Percentiles rank a stretch among this genome's conserved stretches.
These are phyloP conservation scores for Penicillium ochrochloron DNA, from an alignment of 495 filamentous ascomycete species.

Conservation along the genomic window DNA sequence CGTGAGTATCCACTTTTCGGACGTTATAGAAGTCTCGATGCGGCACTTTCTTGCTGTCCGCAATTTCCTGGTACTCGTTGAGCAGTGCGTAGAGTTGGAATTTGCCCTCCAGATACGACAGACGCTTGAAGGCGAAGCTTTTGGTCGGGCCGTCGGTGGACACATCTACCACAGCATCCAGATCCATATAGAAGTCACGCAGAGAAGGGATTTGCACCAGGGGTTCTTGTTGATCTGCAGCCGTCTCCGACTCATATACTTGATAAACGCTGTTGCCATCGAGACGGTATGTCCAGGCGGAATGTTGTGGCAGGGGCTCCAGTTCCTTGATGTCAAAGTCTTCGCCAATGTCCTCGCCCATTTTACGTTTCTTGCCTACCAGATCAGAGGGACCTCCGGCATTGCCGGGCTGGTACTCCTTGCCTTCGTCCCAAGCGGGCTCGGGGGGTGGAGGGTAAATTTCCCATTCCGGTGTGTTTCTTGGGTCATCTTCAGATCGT, in stretches of 20 bases:
- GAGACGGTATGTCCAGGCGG: constrained; percentile 71
- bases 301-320: constrained; percentile 67
- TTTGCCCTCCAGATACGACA: constrained; percentile 95
- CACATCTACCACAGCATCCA: constrained; percentile 81
- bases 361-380: constrained; percentile 69
- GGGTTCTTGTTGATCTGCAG: constrained; percentile 64
- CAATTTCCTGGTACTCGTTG: constrained; percentile 97
- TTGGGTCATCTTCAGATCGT: constrained; percentile 78
- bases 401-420: constrained; percentile 44
- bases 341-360: constrained; percentile 87
- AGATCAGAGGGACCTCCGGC: constrained; percentile 28
- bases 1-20: constrained; percentile 97
- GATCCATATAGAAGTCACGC: constrained; percentile 91
- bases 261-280: constrained; percentile 90
- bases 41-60: constrained; percentile 95
- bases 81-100: constrained; percentile 91
- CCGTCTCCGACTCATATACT: constrained; percentile 70
- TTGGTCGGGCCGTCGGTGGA: constrained; percentile 96
- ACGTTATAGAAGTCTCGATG: constrained; percentile 99
- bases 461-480: constrained; percentile 79
- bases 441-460: constrained; percentile 92
- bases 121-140: constrained; percentile 90
- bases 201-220: constrained; percentile 83
- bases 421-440: constrained; percentile 82
- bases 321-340: constrained; percentile 85